Percentiles rank a stretch among this genome's conserved stretches.
Conservation (phyloP, 2,329 filamentous ascomycete species). For the Tolypocladium cylindrosporum region DNA sequence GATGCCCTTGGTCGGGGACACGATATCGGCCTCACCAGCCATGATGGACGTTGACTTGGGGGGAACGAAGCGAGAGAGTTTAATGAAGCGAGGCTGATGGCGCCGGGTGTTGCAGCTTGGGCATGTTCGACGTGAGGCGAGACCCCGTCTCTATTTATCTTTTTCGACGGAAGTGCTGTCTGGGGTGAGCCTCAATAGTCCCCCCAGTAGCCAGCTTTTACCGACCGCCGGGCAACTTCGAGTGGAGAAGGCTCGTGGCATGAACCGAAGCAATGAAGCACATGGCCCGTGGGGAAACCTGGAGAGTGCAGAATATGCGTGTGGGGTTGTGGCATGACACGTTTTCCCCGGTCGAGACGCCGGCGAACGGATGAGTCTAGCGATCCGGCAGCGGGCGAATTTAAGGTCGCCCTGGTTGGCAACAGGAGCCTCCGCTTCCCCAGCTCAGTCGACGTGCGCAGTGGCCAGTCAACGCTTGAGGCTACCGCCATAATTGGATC, state of each 20-base stretch:
- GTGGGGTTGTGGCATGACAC: not conserved
- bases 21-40: constrained; percentile 9
- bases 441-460: not conserved
- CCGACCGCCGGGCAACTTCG: not conserved
- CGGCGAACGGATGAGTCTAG: not conserved
- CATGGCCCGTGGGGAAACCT: constrained; percentile 1
- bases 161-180: not conserved
- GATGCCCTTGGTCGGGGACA: constrained; percentile 8
- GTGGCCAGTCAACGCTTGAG: not conserved
- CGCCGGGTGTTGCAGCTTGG: not conserved
- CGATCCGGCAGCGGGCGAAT: not conserved
- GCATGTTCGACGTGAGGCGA: not conserved
- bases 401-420: not conserved
- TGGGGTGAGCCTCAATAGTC: not conserved
- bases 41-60: constrained; percentile 7
- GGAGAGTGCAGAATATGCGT: not conserved
- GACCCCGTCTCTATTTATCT: not conserved
- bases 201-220: not conserved
- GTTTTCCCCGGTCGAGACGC: not conserved
- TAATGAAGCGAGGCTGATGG: not conserved
- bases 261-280: not conserved
- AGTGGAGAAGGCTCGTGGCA: not conserved
- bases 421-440: constrained; percentile 2
- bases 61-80: not conserved
- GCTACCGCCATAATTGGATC: not conserved